A percentile compares a stretch with the other conserved stretches of the same genome.
Evolutionary conservation across 2,329 filamentous ascomycete genomes (phyloP).

Genomic region (Bipolaris victoriae): DNA sequence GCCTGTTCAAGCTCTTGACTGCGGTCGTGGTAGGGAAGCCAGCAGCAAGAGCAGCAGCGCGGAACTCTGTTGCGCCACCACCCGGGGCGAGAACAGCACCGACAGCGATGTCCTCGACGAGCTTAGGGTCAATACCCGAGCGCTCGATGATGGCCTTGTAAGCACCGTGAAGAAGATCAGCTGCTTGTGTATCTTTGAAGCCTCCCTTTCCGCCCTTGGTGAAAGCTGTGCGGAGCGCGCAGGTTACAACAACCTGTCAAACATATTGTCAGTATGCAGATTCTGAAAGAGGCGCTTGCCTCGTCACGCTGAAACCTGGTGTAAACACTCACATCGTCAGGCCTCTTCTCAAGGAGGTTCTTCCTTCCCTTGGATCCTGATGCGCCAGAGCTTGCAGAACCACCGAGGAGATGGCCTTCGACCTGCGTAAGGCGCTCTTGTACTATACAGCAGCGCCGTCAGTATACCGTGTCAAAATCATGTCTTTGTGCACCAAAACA

Average conservation of each 20-base stretch:
- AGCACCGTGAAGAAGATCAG: slow-evolving; percentile 83
- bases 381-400: slow-evolving; percentile 19
- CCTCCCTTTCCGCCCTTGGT: slow-evolving; percentile 92
- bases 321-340: slow-evolving; percentile 59
- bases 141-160: slow-evolving; percentile 82
- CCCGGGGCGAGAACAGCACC: slow-evolving; percentile 91
- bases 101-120: slow-evolving; percentile 92
- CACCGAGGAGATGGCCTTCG: slow-evolving; percentile 61
- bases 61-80: slow-evolving; percentile 95
- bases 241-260: slow-evolving; percentile 78
- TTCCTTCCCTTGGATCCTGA: slow-evolving; percentile 49
- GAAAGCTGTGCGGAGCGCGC: slow-evolving; percentile 87
- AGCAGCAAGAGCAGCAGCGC: slow-evolving; percentile 86
- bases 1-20: slow-evolving; percentile 88
- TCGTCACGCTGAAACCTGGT: not conserved
- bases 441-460: slow-evolving; percentile 46
- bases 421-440: slow-evolving; percentile 66
- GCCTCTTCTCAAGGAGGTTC: slow-evolving; percentile 59
- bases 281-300: not conserved
- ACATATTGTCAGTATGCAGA: slow-evolving; percentile 6
- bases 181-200: slow-evolving; percentile 91
- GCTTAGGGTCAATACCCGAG: slow-evolving; percentile 83
- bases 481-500: not conserved
- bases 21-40: slow-evolving; percentile 86
- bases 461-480: slow-evolving; percentile 18